Conservation (phyloP, 768 basidiomycete species). For the Wakefieldia striispora region DNA sequence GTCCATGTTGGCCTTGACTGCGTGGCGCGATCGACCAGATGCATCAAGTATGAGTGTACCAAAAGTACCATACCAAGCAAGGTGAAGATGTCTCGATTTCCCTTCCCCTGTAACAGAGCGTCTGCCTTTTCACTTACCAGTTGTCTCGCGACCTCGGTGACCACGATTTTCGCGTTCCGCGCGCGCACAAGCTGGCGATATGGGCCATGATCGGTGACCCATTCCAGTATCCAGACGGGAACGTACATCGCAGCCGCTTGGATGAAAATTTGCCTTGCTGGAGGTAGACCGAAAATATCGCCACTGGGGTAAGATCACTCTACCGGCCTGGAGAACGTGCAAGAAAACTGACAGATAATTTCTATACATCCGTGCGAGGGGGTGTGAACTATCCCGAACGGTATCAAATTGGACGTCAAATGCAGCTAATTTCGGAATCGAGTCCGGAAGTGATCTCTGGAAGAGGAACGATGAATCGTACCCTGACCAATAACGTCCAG, state of each 20-base stretch:
- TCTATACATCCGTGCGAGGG: constrained; percentile 3
- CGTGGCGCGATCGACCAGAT: not conserved
- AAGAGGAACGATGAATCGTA: not conserved
- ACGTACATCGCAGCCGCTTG: constrained; percentile 13
- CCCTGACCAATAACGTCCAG: constrained; percentile 31
- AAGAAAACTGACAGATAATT: constrained; percentile 4
- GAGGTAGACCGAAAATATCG: constrained; percentile 10
- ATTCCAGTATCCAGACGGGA: constrained; percentile 28
- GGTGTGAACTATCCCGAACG: not conserved
- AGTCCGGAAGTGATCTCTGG: too few relatives aligned
- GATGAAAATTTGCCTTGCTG: constrained; percentile 6
- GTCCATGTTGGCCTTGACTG: constrained; percentile 27
- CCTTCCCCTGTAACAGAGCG: constrained; percentile 12
- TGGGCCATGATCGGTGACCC: constrained; percentile 29
- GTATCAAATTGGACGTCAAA: constrained; percentile 37
- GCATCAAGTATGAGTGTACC: not conserved
- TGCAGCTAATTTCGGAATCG: constrained; percentile 33
- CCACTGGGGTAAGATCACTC: not conserved
- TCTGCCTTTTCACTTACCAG: constrained; percentile 19
- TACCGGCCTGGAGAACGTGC: too few relatives aligned
- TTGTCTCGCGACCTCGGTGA: constrained; percentile 11
- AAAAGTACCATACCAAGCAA: constrained; percentile 36
- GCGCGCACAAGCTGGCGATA: constrained; percentile 17
- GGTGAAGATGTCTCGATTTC: constrained; percentile 21
- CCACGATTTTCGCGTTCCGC: constrained; percentile 7